phyloP scores from a whole-genome alignment of 371 early-diverging fungal species.

The Mucor irregularis region DNA sequence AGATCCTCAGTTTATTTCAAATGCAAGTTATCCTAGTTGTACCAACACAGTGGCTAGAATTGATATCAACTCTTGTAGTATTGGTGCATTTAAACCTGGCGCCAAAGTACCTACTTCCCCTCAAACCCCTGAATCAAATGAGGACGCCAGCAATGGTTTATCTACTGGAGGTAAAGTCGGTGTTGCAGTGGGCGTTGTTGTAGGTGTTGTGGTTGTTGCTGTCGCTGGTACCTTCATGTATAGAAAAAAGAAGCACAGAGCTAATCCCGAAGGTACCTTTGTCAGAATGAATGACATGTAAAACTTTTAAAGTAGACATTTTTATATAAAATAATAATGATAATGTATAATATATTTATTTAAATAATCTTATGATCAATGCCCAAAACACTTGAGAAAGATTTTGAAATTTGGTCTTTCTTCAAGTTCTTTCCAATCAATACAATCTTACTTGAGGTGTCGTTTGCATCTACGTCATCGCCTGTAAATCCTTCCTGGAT shows the following conservation, averaged over 20 bases:
- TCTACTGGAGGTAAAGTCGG: constrained; percentile 41
- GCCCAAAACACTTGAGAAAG: constrained; percentile 36
- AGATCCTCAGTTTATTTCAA: constrained; percentile 6
- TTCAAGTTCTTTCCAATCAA: constrained; percentile 68
- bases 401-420: constrained; percentile 38
- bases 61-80: constrained; percentile 10
- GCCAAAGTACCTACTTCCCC: constrained; percentile 6
- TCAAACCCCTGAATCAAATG: neutral
- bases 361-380: constrained; percentile 19
- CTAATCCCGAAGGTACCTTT: constrained; percentile 6
- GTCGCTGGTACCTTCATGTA: constrained; percentile 13
- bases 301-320: no score
- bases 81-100: constrained; percentile 14
- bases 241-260: neutral
- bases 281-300: constrained; percentile 17
- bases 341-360: no score
- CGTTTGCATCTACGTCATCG: constrained; percentile 30
- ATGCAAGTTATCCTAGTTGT: constrained; percentile 15
- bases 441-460: constrained; percentile 60
- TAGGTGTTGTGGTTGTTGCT: constrained; percentile 24
- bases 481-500: constrained; percentile 63
- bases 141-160: constrained; percentile 3
- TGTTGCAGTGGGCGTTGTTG: constrained; percentile 41
- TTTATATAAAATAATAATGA: no score
- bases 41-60: constrained; percentile 7